Conservation (phyloP, 495 filamentous ascomycete genomes). For the Penicillium arizonense region DNA sequence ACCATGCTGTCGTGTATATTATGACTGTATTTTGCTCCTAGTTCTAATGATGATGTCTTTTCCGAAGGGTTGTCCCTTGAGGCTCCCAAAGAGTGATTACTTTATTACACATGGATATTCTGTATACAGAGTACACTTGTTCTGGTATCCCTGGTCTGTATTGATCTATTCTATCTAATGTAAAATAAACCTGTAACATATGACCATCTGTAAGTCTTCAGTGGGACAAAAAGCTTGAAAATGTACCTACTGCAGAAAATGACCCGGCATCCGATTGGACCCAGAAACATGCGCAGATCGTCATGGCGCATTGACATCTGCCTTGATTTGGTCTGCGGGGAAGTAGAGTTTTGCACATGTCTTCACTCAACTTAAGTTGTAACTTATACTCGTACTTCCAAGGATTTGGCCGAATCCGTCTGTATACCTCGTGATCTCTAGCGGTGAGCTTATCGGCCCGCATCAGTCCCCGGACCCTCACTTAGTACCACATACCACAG, state of each 20-base stretch:
- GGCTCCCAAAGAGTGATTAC: neutral
- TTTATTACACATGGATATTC: too few species aligned
- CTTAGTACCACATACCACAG: too few species aligned
- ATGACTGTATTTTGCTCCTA: conserved; percentile 24
- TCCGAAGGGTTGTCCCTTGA: conserved; percentile 9
- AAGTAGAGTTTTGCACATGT: neutral
- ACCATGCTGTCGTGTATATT: conserved; percentile 29
- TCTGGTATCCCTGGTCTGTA: too few species aligned
- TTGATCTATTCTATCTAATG: too few species aligned
- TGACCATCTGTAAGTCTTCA: neutral
- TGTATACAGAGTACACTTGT: too few species aligned
- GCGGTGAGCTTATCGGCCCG: too few species aligned
- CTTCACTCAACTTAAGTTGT: too few species aligned
- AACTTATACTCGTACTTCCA: too few species aligned
- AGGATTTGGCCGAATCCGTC: too few species aligned
- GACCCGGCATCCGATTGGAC: neutral
- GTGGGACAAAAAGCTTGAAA: conserved; percentile 1
- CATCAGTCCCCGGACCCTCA: too few species aligned
- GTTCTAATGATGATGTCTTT: conserved; percentile 28
- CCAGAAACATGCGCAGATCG: neutral
- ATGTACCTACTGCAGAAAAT: neutral
- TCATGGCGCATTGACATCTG: conserved; percentile 1
- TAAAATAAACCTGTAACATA: too few species aligned
- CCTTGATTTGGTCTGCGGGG: conserved; percentile 8
- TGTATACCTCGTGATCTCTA: too few species aligned